phyloP scores from a whole-genome alignment of 306 rosid genomes.

The Begonia loranthoides region DNA sequence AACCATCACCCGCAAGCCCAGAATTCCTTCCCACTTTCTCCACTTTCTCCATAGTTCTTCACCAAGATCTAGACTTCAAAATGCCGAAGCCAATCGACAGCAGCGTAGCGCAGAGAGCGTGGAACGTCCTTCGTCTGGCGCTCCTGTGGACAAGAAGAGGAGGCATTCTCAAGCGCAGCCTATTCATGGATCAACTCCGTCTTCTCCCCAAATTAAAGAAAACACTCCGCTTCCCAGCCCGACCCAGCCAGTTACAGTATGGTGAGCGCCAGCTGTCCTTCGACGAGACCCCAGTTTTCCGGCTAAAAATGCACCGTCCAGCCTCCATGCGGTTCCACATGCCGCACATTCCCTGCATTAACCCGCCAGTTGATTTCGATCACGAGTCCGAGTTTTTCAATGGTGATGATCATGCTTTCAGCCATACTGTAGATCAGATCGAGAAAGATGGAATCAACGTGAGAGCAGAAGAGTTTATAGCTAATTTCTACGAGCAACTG shows the following conservation, averaged over 20 bases:
- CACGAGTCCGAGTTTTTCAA: conserved; percentile 20
- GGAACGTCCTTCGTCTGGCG: conserved; percentile 56
- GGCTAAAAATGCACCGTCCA: conserved; percentile 39
- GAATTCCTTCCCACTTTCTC: no score
- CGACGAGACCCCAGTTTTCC: conserved; percentile 59
- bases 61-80: no score
- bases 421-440: conserved; percentile 15
- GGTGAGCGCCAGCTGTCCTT: conserved; percentile 74
- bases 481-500: conserved; percentile 52
- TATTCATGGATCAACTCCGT: conserved; percentile 37
- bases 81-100: no score
- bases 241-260: conserved; percentile 22
- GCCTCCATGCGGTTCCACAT: conserved; percentile 48
- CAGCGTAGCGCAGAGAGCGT: conserved; percentile 29
- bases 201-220: conserved; percentile 44
- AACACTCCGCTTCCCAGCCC: conserved; percentile 19
- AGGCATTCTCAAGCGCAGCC: conserved; percentile 39
- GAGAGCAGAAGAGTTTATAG: conserved; percentile 81
- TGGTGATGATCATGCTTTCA: not conserved
- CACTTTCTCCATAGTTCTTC: no score
- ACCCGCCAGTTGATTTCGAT: conserved; percentile 43
- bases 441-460: conserved; percentile 31
- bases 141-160: conserved; percentile 74
- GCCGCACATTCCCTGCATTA: conserved; percentile 62
- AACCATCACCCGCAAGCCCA: no score